Base-by-base conservation (phyloP, 140 eudicot genomes). In the Anethum foeniculum region DNA sequence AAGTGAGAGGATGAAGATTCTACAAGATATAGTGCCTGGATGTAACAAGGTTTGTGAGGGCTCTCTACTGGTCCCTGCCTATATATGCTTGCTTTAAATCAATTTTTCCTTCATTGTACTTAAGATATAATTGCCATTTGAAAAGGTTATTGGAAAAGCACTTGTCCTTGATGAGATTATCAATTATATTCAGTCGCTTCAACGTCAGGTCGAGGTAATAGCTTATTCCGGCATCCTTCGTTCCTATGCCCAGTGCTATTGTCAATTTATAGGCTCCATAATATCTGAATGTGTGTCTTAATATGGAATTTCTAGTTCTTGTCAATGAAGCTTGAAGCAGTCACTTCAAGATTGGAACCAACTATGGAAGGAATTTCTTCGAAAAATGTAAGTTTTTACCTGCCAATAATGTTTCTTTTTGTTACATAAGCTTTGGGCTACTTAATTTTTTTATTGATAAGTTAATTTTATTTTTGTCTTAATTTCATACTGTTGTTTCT, bases 251-350 rank as follows among this genome's bases (percentile, higher is more conserved):
- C 80, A 54, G 69, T 19, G 7, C 83, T 77, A 18, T 47, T 12
- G 27, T 74, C 76, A 62, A 27, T 62, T 52, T 38, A n/a, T 80
- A 79, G 58, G 46, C 6, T 30, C 13, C 27, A 16, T 44, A 60
- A 23, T 51, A 73, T 8, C 52, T 43, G 28, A 32, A 51, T 27
- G 41, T 27, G 41, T 44, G 36, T 46, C 74, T 79, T 75, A 0
- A 41, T 82, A 74, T 83, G 77, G 71, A 71, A 83, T 47, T 69
- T 87, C 82, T 84, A 94, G 98, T 94, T 94, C 85, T 84, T 94
- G 82, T 94, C 97, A 12, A 90, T 94, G 97, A 94, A 94, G 89
- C 98, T 94, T 83, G 98, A 94, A 90, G 97, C 96, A 67, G 98
- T 94, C 62, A 92, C 89, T 83, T 81, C 98, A 81, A 87, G 91